These are phyloP conservation scores for Didymella pomorum DNA, from an alignment of 2,329 filamentous ascomycete species.

Conservation along the genomic window DNA sequence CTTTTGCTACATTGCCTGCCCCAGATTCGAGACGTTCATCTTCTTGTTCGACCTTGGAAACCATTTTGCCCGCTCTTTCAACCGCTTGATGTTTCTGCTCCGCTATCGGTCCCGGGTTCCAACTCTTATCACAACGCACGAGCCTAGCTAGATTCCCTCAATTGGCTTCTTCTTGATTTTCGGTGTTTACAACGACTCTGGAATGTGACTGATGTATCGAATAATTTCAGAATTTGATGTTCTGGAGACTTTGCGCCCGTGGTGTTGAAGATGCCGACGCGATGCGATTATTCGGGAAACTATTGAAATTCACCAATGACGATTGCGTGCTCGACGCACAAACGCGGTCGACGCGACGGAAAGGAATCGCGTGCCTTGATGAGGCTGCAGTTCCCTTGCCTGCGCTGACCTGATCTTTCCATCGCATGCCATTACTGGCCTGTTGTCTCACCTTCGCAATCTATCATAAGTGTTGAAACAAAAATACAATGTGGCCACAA, in stretches of 20 bases:
- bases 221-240: neutral
- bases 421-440: neutral
- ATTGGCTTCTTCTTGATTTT: neutral
- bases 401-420: neutral
- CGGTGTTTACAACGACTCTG: neutral
- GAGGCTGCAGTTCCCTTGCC: constrained; percentile 8
- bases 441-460: neutral
- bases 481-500: neutral
- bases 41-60: constrained; percentile 49
- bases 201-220: neutral
- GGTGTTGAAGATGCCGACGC: constrained; percentile 9
- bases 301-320: constrained; percentile 16
- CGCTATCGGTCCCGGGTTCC: constrained; percentile 8
- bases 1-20: constrained; percentile 70
- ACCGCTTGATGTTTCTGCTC: neutral
- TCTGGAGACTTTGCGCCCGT: neutral
- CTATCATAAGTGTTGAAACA: neutral
- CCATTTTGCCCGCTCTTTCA: constrained; percentile 13
- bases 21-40: constrained; percentile 47
- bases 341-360: constrained; percentile 18
- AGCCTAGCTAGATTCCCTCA: constrained; percentile 1
- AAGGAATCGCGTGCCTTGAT: constrained; percentile 13
- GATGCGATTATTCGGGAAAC: constrained; percentile 14
- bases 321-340: constrained; percentile 23
- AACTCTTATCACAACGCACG: constrained; percentile 13